These are phyloP conservation scores for Calendula officinalis DNA, from an alignment of 129 eudicot genomes.

Conservation along the genomic window DNA sequence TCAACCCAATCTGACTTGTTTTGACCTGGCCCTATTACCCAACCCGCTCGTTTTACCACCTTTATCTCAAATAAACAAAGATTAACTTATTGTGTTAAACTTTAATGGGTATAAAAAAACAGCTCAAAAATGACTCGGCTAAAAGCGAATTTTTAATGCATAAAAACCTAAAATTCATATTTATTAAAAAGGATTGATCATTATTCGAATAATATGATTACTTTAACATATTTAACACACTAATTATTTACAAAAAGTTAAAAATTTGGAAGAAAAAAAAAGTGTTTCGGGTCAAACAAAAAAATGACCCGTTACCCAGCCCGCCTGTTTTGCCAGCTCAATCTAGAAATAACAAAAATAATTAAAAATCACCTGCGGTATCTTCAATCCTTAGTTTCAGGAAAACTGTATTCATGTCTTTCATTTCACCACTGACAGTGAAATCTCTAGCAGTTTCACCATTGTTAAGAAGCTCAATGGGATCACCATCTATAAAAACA, in stretches of 20 bases:
- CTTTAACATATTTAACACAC: too few relatives aligned
- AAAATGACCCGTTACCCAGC: background rate
- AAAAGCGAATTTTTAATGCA: background rate
- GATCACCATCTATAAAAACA: conserved; percentile 38
- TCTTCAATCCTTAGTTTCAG: conserved; percentile 80
- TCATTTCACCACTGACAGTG: conserved; percentile 81
- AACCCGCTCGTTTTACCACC: background rate
- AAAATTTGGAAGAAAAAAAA: too few relatives aligned
- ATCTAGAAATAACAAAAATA: background rate
- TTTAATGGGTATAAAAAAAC: background rate
- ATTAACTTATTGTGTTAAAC: background rate
- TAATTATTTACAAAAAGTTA: background rate
- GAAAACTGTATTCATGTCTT: conserved; percentile 82
- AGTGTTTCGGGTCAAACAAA: too few relatives aligned
- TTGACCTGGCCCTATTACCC: background rate
- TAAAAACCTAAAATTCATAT: too few relatives aligned
- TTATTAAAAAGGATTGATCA: too few relatives aligned
- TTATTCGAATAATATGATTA: too few relatives aligned
- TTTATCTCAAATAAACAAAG: background rate
- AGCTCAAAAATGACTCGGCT: background rate
- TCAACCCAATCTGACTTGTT: background rate
- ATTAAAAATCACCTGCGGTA: conserved; percentile 58
- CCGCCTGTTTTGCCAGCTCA: background rate
- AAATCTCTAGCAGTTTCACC: conserved; percentile 54
- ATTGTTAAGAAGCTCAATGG: conserved; percentile 31